Conservation (phyloP, 2,329 filamentous ascomycete genomes). For the Fusarium verticillioides region DNA sequence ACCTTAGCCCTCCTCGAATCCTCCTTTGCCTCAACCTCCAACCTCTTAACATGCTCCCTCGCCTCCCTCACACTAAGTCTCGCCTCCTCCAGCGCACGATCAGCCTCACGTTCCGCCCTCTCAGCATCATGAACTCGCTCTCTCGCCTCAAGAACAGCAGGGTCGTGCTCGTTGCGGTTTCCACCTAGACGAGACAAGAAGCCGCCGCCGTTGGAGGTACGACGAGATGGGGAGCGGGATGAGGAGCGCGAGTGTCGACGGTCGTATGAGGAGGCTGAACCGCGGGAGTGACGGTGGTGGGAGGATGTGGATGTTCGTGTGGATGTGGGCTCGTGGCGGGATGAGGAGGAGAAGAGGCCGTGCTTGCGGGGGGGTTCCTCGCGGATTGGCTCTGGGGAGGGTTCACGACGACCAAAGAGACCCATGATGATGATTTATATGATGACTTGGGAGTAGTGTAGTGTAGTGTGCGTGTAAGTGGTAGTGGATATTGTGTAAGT, state of each 20-base stretch:
- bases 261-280: constrained; percentile 31
- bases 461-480: background rate
- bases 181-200: constrained; percentile 58
- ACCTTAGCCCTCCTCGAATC: constrained; percentile 73
- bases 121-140: constrained; percentile 73
- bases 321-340: constrained; percentile 44
- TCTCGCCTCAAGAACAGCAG: constrained; percentile 69
- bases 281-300: constrained; percentile 14
- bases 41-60: constrained; percentile 68
- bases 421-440: constrained; percentile 44
- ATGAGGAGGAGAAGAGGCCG: constrained; percentile 50
- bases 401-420: constrained; percentile 47
- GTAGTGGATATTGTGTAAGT: background rate
- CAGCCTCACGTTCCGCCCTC: constrained; percentile 71
- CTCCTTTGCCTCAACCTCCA: constrained; percentile 74
- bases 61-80: constrained; percentile 70
- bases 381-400: constrained; percentile 48
- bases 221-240: constrained; percentile 23
- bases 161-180: constrained; percentile 63
- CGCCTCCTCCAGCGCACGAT: constrained; percentile 69
- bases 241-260: constrained; percentile 16
- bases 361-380: constrained; percentile 45
- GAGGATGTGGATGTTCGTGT: constrained; percentile 42
- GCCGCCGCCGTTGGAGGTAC: constrained; percentile 45
- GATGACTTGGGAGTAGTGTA: background rate